Evolutionary conservation across 495 filamentous ascomycete species (phyloP).

Genomic region (Penicillium argentinense): DNA sequence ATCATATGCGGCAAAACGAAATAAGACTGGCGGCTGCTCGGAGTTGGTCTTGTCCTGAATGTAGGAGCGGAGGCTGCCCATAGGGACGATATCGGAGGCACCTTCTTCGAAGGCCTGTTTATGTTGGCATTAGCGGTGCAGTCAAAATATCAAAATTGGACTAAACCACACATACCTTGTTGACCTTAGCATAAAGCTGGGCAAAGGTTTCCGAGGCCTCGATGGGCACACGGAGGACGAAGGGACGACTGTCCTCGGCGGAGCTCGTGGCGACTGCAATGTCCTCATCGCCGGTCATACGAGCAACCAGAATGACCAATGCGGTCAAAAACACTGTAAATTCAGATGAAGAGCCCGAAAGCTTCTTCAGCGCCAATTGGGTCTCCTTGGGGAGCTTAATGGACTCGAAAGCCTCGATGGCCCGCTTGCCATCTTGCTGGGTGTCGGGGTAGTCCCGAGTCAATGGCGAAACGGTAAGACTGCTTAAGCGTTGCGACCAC

Average conservation of each 20-base stretch:
- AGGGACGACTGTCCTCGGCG: constrained; percentile 46
- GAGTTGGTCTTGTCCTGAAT: constrained; percentile 47
- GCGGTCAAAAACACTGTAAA: constrained; percentile 50
- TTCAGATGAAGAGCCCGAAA: constrained; percentile 38
- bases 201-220: constrained; percentile 39
- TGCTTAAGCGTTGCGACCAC: constrained; percentile 50
- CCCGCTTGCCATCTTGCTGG: constrained; percentile 37
- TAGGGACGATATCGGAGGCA: constrained; percentile 46
- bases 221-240: constrained; percentile 48
- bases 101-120: constrained; percentile 41
- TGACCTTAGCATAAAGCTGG: constrained; percentile 44
- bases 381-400: constrained; percentile 37
- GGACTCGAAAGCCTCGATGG: constrained; percentile 52
- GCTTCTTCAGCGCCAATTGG: constrained; percentile 40
- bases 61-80: constrained; percentile 43
- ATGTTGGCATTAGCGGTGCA: not conserved
- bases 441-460: constrained; percentile 51
- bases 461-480: constrained; percentile 49
- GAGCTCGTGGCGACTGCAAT: constrained; percentile 49
- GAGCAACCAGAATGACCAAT: constrained; percentile 47
- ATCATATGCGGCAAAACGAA: constrained; percentile 52
- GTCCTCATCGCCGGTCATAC: constrained; percentile 55
- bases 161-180: constrained; percentile 36
- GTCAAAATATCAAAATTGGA: not conserved
- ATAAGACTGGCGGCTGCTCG: constrained; percentile 42